These are phyloP conservation scores for Seiridium unicorne DNA, from an alignment of 2,329 filamentous ascomycete species.

Conservation along the genomic window DNA sequence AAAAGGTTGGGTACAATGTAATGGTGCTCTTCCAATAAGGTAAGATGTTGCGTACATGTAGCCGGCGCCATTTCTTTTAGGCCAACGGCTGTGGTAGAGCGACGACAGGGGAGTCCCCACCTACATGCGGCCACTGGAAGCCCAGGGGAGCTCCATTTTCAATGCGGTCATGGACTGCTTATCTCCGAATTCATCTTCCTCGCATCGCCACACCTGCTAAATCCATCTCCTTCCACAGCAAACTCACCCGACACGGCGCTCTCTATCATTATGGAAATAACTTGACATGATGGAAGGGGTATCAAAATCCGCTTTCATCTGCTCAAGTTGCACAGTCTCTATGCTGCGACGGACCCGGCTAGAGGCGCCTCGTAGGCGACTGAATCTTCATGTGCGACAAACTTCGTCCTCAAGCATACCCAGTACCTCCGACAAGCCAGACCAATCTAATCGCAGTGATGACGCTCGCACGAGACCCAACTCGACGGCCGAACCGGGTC, in stretches of 20 bases:
- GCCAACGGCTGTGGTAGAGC: too few species aligned
- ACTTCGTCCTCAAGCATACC: neutral
- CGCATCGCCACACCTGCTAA: neutral
- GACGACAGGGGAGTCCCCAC: neutral
- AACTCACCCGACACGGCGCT: neutral
- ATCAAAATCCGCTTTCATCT: slow-evolving; percentile 1
- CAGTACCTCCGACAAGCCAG: neutral
- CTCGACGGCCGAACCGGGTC: slow-evolving; percentile 31
- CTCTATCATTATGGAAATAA: slow-evolving; percentile 1
- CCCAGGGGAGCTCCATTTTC: neutral
- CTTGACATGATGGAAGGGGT: neutral
- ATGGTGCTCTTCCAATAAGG: too few species aligned
- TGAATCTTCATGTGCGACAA: neutral
- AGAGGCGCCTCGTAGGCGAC: neutral
- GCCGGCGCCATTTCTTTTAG: too few species aligned
- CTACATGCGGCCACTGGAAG: neutral
- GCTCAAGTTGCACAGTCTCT: neutral
- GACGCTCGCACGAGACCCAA: neutral
- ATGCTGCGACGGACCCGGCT: neutral
- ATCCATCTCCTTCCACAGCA: neutral
- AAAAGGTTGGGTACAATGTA: too few species aligned
- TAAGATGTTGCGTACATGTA: too few species aligned
- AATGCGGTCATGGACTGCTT: slow-evolving; percentile 4
- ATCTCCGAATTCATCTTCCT: neutral
- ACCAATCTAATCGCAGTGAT: neutral